phyloP scores from a whole-genome alignment of 2,329 filamentous ascomycete genomes.

The Fusarium sp. region DNA sequence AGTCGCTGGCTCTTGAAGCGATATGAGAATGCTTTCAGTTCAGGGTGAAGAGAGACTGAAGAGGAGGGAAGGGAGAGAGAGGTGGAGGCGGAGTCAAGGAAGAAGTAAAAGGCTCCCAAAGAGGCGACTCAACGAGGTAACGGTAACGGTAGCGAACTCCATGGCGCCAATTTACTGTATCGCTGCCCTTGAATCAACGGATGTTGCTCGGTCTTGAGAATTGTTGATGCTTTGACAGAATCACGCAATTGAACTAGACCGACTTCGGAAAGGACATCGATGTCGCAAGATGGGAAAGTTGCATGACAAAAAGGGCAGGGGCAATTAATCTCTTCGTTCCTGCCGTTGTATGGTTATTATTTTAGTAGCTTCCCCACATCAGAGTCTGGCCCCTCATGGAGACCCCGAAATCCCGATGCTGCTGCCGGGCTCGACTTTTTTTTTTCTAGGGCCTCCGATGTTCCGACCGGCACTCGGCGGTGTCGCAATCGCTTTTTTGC shows the following conservation, averaged over 20 bases:
- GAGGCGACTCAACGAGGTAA: constrained; percentile 46
- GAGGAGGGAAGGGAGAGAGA: constrained; percentile 6
- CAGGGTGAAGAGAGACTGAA: constrained; percentile 24
- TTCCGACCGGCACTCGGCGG: constrained; percentile 46
- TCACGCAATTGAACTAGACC: constrained; percentile 57
- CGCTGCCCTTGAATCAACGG: constrained; percentile 35
- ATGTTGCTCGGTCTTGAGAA: constrained; percentile 46
- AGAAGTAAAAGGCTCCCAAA: constrained; percentile 33
- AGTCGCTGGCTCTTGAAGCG: constrained; percentile 41
- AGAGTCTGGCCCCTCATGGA: constrained; percentile 33
- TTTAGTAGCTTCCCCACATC: constrained; percentile 34
- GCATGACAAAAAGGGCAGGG: constrained; percentile 24
- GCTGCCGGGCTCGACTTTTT: constrained; percentile 16
- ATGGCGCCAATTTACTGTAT: constrained; percentile 26
- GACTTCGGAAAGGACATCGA: constrained; percentile 48
- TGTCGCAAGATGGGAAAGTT: constrained; percentile 39
- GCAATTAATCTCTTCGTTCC: accelerated
- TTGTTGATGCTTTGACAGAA: constrained; percentile 55
- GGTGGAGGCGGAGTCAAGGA: constrained; percentile 25
- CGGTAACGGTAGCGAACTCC: constrained; percentile 36
- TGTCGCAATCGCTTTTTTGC: constrained; percentile 35
- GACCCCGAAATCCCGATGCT: constrained; percentile 47
- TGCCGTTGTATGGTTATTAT: background rate
- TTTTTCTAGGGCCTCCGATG: constrained; percentile 41
- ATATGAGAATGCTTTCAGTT: constrained; percentile 45